These are phyloP conservation scores for Pyrus communis DNA, from an alignment of 306 rosid species.

Conservation along the genomic window DNA sequence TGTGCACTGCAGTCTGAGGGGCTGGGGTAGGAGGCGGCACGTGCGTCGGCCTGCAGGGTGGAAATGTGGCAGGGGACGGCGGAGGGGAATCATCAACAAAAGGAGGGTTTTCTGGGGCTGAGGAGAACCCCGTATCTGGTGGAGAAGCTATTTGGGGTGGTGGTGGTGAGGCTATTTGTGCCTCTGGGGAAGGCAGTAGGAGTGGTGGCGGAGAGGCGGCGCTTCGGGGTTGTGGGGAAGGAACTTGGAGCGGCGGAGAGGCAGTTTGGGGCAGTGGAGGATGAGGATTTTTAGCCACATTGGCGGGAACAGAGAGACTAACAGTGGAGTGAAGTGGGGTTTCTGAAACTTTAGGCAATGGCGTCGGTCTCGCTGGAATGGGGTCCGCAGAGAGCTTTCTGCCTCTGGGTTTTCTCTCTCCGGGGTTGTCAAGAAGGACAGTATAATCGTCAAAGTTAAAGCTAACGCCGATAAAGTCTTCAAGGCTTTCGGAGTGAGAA, in stretches of 20 bases:
- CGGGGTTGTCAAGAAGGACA: conserved; percentile 4
- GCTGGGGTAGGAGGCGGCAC: conserved; percentile 36
- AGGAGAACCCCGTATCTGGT: conserved; percentile 21
- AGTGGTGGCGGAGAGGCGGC: conserved; percentile 3
- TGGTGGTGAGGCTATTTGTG: conserved; percentile 12
- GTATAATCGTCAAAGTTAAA: neutral
- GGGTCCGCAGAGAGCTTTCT: conserved; percentile 57
- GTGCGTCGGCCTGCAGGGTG: conserved; percentile 58
- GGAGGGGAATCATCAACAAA: conserved; percentile 48
- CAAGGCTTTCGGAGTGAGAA: conserved; percentile 38
- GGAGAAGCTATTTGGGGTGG: conserved; percentile 26
- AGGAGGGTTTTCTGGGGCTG: conserved; percentile 45
- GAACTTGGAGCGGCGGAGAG: conserved; percentile 36
- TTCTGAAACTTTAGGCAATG: conserved; percentile 46
- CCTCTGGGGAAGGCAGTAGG: conserved; percentile 26
- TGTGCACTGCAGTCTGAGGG: conserved; percentile 37
- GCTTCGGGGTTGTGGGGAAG: conserved; percentile 6
- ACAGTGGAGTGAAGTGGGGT: conserved; percentile 44
- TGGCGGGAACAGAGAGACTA: conserved; percentile 40
- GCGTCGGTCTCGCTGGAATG: conserved; percentile 51
- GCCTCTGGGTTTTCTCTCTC: conserved; percentile 18
- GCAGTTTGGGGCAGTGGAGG: conserved; percentile 36
- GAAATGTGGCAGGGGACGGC: conserved; percentile 35
- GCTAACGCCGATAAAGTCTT: neutral
- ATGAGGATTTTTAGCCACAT: conserved; percentile 34